Evolutionary conservation across 768 basidiomycete genomes (phyloP).

Genomic region (Termitomyces sp.): DNA sequence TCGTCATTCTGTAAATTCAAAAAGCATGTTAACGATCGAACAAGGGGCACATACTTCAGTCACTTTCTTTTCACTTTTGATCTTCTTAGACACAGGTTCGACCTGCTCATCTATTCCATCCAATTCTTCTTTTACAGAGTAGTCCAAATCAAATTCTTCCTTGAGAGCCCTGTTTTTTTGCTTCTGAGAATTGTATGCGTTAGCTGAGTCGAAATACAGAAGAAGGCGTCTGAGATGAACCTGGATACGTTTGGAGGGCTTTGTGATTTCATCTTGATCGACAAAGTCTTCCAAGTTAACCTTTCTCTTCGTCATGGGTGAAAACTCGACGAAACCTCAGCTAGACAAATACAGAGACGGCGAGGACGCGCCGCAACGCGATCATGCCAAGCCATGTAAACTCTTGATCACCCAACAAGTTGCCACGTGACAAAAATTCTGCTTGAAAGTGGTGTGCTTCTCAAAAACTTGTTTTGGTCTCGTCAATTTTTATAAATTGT

Average conservation of each 20-base stretch:
- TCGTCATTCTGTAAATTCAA: conserved; percentile 6
- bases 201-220: neutral
- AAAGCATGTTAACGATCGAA: neutral
- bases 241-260: conserved; percentile 3
- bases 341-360: neutral
- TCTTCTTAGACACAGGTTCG: conserved; percentile 26
- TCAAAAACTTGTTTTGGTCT: neutral
- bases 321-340: neutral
- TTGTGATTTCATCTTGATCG: conserved; percentile 3
- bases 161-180: conserved; percentile 5
- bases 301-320: conserved; percentile 24
- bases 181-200: neutral
- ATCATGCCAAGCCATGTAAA: neutral
- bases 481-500: conserved; percentile 5
- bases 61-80: conserved; percentile 18
- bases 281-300: conserved; percentile 6
- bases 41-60: neutral
- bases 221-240: neutral
- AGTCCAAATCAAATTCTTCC: conserved; percentile 14
- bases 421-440: conserved; percentile 8
- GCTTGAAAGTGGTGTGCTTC: conserved; percentile 14
- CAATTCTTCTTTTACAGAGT: conserved; percentile 13
- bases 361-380: neutral
- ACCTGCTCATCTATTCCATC: conserved; percentile 2
- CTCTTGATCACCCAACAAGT: conserved; percentile 1